Base-by-base conservation (phyloP, 371 early-diverging fungal species). In the Paramicrosporidium saccamoebae region DNA sequence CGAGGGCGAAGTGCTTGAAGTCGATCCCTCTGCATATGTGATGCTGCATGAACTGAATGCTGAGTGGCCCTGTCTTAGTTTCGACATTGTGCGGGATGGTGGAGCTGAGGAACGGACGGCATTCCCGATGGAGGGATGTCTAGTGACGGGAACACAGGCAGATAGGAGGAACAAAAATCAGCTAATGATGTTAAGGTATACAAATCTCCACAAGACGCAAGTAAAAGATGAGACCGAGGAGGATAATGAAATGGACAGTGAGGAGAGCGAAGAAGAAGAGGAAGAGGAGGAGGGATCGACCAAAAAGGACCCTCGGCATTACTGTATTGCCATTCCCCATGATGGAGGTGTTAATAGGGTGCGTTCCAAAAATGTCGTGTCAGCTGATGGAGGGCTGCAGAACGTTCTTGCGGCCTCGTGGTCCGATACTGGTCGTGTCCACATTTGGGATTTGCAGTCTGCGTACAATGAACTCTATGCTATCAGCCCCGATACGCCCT, bases 41-140 rank as follows among this genome's bases (percentile, higher is more conserved):
- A 81, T 92, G 86, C 61, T 84, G 27, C 90, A 86, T 45, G 49
- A 55, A 14, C 48, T 92, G 54, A 54, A 67, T 27, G 68, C 71
- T 10, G 60, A 71, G 31, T 77, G 81, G 72, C 94, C 94, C n/a
- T 86, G 86, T 40, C 52, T 92, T 27, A 66, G 67, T 45, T 88
- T 92, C 30, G 94, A 92, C 39, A 46, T 88, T 27, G 41, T 86
- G 21, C 46, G 54, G 19, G 84, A 84, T 37, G 53, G 56, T 14
- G 41, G 81, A 22, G 92, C 82, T 7, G 50, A 48, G 9, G 60
- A 61, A 29, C 52, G 88, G 27, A 62, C 53, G 26, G 56, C 53
- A 51, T 90, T 65, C 45, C 92, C 92, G 25, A 63, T 65, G 33
- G 77, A 84, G 19, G 46, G 64, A 16, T 81, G 77, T 36, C 48